Evolutionary conservation across 192 early-diverging fungal genomes (phyloP), one percentile per base, ranked within the genome.

Genomic region (Geranomyces michiganensis): DNA sequence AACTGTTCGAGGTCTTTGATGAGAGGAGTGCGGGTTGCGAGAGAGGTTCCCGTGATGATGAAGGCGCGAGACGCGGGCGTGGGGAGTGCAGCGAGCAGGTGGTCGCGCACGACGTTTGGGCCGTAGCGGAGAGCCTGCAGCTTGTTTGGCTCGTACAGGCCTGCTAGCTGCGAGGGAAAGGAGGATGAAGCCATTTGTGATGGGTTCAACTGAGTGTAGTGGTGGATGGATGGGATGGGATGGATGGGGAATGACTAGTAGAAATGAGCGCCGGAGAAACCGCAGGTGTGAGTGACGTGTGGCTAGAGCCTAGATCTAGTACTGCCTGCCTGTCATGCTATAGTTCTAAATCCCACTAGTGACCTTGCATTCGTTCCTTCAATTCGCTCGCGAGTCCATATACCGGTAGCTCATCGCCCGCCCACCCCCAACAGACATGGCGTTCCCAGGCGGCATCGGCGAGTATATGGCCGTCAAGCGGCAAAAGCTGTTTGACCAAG

Each of bases 391-490:
- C n/a, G n/a, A n/a, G n/a, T n/a, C n/a, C n/a, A n/a, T n/a, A n/a
- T n/a, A n/a, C n/a, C n/a, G n/a, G n/a, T n/a, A n/a, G n/a, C n/a
- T n/a, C n/a, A n/a, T n/a, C n/a, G n/a, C n/a, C n/a, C n/a, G n/a
- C n/a, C n/a, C n/a, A n/a, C n/a, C n/a, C n/a, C n/a, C n/a, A n/a
- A n/a, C 36, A 41, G 51, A 3, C 51, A 60, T 60, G 78, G 78
- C 78, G 32, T 79, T 79, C 43, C 70, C 68, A 27, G 75, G 78
- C 15, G 72, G 72, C 17, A 67, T 73, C 56, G 19, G 70, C 1
- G 80, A 83, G 49, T 84, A 84, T 61, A 80, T 84, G 78, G 51
- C 63, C 13, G 51, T 61, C 27, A 84, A 84, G 65, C 59, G 71
- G 19, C 60, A 65, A n/a, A 84, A 84, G 67, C 78, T 80, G 63